Evolutionary conservation across 495 filamentous ascomycete species (phyloP).

Genomic region (Alectoria sarmentosa): DNA sequence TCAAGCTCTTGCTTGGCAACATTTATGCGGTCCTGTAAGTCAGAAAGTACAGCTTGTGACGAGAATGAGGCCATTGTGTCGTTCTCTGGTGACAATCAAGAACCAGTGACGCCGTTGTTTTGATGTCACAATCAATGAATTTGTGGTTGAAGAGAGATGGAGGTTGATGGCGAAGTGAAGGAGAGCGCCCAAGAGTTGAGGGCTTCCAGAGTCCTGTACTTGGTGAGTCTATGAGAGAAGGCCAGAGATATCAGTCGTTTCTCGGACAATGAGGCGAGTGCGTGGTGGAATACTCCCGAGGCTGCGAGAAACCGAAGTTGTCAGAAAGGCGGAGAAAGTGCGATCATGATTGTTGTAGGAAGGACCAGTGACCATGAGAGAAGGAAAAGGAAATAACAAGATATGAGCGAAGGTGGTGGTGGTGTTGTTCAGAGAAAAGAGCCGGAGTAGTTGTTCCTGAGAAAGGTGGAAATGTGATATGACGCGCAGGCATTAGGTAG

Average conservation of each 20-base stretch:
- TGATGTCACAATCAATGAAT: background rate
- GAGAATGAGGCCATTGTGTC: constrained; percentile 8
- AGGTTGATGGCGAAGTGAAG: background rate
- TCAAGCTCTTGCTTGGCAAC: constrained; percentile 11
- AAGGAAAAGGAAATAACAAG: background rate
- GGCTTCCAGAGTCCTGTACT: background rate
- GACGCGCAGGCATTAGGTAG: background rate
- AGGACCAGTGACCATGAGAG: background rate
- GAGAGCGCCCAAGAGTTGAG: background rate
- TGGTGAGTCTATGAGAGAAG: background rate
- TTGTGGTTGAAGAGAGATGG: background rate
- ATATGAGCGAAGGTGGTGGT: background rate
- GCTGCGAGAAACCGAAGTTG: background rate
- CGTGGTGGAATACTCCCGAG: background rate
- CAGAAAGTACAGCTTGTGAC: background rate
- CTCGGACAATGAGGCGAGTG: background rate
- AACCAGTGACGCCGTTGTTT: background rate
- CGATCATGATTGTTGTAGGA: background rate
- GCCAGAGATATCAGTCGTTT: background rate
- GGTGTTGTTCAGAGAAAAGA: background rate
- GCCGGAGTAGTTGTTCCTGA: background rate
- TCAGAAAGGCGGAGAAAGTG: background rate
- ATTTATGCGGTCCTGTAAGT: constrained; percentile 3
- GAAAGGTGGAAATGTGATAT: background rate
- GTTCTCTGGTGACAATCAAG: background rate